Conservation (phyloP, 1,139 yeast species). For the Debaryomycetaceae sp. region DNA sequence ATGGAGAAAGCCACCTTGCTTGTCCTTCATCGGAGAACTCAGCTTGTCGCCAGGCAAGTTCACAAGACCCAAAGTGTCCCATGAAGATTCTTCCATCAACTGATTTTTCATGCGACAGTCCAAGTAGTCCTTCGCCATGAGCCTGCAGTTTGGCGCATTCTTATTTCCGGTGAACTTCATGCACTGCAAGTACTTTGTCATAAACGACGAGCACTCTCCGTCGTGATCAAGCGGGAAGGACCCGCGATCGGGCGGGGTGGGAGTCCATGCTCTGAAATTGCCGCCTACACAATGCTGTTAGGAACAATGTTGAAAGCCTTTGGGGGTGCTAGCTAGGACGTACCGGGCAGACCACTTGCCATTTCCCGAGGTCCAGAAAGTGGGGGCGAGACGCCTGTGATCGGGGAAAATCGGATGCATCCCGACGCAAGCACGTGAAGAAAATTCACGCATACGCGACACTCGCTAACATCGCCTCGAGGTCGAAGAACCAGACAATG, state of each 20-base stretch:
- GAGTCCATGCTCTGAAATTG: conserved; percentile 49
- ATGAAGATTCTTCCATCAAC: conserved; percentile 70
- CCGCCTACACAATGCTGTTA: conserved; percentile 26
- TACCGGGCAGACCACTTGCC: conserved; percentile 12
- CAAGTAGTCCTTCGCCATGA: conserved; percentile 70
- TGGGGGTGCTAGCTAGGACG: conserved; percentile 1
- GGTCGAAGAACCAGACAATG: no score
- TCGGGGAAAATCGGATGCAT: no score
- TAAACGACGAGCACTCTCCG: conserved; percentile 69
- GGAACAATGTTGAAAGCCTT: conserved; percentile 3
- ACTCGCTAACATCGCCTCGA: no score
- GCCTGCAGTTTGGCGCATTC: conserved; percentile 82
- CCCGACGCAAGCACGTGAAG: no score
- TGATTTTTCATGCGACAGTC: conserved; percentile 87
- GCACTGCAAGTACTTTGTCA: conserved; percentile 70
- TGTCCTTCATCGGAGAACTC: conserved; percentile 1
- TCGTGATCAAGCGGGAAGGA: conserved; percentile 93
- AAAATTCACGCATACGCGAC: no score
- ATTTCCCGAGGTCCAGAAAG: conserved; percentile 2
- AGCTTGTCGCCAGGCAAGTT: conserved; percentile 49
- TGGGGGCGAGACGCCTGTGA: neutral
- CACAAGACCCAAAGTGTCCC: conserved; percentile 69
- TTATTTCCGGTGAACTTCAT: conserved; percentile 67
- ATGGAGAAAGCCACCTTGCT: no score
- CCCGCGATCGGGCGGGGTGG: conserved; percentile 94